Percentiles rank a stretch among this genome's conserved stretches.
Evolutionary conservation across 2,329 filamentous ascomycete genomes (phyloP).

Genomic region (Diaporthe caulivora): DNA sequence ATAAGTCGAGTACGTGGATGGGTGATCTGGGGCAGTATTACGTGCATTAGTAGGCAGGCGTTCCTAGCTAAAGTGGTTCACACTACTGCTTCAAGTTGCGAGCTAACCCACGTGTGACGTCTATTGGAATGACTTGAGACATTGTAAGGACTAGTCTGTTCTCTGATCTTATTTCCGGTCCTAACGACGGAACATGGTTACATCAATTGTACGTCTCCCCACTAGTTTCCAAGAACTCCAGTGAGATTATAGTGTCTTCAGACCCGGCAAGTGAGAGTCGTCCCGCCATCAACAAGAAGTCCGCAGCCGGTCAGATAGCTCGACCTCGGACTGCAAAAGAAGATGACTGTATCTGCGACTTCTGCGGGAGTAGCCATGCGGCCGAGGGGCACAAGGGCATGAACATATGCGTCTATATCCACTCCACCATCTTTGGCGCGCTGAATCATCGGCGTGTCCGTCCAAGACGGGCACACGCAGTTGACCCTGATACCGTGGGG

Average conservation of each 20-base stretch:
- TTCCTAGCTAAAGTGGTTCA: too few relatives aligned
- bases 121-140: too few relatives aligned
- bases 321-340: not conserved
- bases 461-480: not conserved
- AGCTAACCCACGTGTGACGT: too few relatives aligned
- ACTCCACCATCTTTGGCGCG: not conserved
- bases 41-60: too few relatives aligned
- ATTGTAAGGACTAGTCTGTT: too few relatives aligned
- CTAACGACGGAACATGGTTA: too few relatives aligned
- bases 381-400: not conserved
- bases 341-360: not conserved
- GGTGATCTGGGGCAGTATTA: too few relatives aligned
- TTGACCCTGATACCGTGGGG: not conserved
- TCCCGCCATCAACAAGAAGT: not conserved
- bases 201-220: too few relatives aligned
- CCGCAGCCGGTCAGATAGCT: not conserved
- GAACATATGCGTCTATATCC: not conserved
- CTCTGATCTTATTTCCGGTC: too few relatives aligned
- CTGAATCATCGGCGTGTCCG: not conserved
- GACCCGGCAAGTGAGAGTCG: not conserved
- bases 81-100: too few relatives aligned
- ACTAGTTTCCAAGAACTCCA: too few relatives aligned
- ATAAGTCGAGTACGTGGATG: too few relatives aligned
- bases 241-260: not conserved
- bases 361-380: not conserved